Evolutionary conservation across 352 stramenopile species (phyloP).

Genomic region (Pythium dissotocum): DNA sequence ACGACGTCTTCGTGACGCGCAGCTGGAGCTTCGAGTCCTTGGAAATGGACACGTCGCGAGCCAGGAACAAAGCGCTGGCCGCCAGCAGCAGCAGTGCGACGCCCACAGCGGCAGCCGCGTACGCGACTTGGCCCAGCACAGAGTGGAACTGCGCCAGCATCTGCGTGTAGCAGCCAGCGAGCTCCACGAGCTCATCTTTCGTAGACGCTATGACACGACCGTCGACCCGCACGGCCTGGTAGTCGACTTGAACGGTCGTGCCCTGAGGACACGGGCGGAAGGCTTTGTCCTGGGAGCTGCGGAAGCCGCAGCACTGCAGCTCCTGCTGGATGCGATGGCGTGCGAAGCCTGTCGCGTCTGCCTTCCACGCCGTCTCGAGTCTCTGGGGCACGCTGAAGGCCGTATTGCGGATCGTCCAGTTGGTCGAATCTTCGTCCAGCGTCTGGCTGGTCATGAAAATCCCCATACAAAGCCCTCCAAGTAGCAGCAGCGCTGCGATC

Average conservation of each 20-base stretch:
- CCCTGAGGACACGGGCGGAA: constrained; percentile 57
- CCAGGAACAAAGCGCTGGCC: constrained; percentile 51
- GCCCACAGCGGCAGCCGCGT: constrained; percentile 34
- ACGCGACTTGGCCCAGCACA: constrained; percentile 43
- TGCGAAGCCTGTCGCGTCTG: constrained; percentile 40
- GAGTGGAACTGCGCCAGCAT: constrained; percentile 63
- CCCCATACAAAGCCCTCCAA: constrained; percentile 37
- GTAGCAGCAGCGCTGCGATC: constrained; percentile 41
- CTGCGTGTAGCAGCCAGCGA: constrained; percentile 47
- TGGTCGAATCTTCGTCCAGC: constrained; percentile 43
- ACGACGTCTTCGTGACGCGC: constrained; percentile 38
- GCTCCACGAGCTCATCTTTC: constrained; percentile 46
- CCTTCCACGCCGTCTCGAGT: constrained; percentile 50
- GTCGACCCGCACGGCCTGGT: constrained; percentile 62
- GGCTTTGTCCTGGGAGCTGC: constrained; percentile 38
- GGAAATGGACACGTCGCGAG: constrained; percentile 57
- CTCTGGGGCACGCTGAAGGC: constrained; percentile 59
- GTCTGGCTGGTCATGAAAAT: constrained; percentile 72
- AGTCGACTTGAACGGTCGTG: constrained; percentile 47
- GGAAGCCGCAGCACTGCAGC: constrained; percentile 73
- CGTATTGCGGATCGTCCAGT: constrained; percentile 75
- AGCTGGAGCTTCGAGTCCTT: constrained; percentile 75
- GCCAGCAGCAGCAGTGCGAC: constrained; percentile 44
- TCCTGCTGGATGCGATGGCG: constrained; percentile 61
- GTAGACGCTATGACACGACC: constrained; percentile 45